Base-by-base conservation (phyloP, 2,329 filamentous ascomycete species). In the Trichoderma sp. region DNA sequence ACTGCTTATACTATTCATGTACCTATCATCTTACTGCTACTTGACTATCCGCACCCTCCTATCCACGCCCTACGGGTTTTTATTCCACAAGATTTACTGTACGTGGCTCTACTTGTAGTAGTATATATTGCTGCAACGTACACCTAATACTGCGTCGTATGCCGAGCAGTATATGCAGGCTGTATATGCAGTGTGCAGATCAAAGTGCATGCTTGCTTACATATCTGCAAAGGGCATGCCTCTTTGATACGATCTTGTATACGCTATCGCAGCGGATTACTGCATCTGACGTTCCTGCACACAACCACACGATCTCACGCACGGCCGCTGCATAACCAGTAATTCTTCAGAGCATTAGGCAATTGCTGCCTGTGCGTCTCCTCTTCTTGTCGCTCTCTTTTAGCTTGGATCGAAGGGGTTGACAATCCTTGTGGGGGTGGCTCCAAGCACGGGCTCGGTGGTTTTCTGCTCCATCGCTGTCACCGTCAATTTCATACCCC, bases 401-500 rank as follows among this genome's bases (percentile, higher is more conserved):
- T 21, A 49, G 31, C 43, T 57, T 35, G 43, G 43, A 53, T 57
- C 63, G 52, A 66, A 57, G 63, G 49, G 61, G 61, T 43, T 43
- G 19, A 43, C 33, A 29, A 49, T 8, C 53, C 52, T 29, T 57
- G 49, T 49, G 63, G 52, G 63, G 52, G 63, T 66, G 63, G 63
- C 37, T 58, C 53, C 35, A 66, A 66, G 63, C 63, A 49, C 53
- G 35, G 63, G 37, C 63, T 57, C 63, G 61, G 40, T 43, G n/a
- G 29, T 37, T 37, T 55, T 57, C 53, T 49, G 63, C 53, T 66
- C 63, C 53, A 58, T 66, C 63, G 53, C 37, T 47, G 37, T 66
- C 63, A 66, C 63, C 49, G 63, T 66, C 53, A 66, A 66, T 66
- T 66, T 66, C 40, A 66, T 66, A 66, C 63, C 63, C 63, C 63